Percentiles rank a stretch among this genome's conserved stretches.
phyloP scores from a whole-genome alignment of 768 basidiomycete genomes.

The Tubosaeta brunneosetosa region DNA sequence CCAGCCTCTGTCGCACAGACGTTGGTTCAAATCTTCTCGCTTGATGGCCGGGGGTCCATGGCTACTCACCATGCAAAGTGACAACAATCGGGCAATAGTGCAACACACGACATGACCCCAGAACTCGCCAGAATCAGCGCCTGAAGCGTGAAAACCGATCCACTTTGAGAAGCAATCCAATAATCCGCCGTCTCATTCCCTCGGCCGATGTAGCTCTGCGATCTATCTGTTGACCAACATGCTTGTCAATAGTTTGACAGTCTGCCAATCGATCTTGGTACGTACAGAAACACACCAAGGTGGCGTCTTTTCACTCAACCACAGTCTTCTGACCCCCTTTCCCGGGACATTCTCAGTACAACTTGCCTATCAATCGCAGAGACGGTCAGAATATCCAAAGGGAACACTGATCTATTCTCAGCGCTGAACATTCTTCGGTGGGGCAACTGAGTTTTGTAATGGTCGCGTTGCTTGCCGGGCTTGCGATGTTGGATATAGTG shows the following conservation, averaged over 20 bases:
- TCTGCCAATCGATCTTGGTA: slow-evolving; percentile 14
- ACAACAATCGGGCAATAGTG: slow-evolving; percentile 85
- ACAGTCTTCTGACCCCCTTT: slow-evolving; percentile 74
- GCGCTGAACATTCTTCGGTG: slow-evolving; percentile 72
- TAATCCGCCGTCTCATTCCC: slow-evolving; percentile 89
- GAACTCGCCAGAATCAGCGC: slow-evolving; percentile 82
- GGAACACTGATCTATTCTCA: slow-evolving; percentile 52
- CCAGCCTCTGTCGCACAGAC: slow-evolving; percentile 77
- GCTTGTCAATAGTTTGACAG: slow-evolving; percentile 49
- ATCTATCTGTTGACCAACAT: slow-evolving; percentile 88
- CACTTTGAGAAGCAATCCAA: slow-evolving; percentile 81
- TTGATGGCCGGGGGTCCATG: slow-evolving; percentile 10
- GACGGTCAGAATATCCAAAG: slow-evolving; percentile 82
- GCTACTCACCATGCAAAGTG: slow-evolving; percentile 79
- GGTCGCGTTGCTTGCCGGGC: slow-evolving; percentile 22
- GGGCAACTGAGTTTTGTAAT: slow-evolving; percentile 38
- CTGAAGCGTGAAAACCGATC: slow-evolving; percentile 61
- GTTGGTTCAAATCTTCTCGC: slow-evolving; percentile 16
- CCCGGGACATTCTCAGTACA: slow-evolving; percentile 71
- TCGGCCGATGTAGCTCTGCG: slow-evolving; percentile 85
- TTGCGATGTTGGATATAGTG: slow-evolving; percentile 18
- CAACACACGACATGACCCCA: slow-evolving; percentile 87
- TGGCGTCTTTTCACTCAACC: slow-evolving; percentile 88
- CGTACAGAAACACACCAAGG: slow-evolving; percentile 95
- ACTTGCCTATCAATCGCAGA: slow-evolving; percentile 91